Evolutionary conservation across 2,329 filamentous ascomycete species (phyloP).

Genomic region (Chaetoscypha palmicola): DNA sequence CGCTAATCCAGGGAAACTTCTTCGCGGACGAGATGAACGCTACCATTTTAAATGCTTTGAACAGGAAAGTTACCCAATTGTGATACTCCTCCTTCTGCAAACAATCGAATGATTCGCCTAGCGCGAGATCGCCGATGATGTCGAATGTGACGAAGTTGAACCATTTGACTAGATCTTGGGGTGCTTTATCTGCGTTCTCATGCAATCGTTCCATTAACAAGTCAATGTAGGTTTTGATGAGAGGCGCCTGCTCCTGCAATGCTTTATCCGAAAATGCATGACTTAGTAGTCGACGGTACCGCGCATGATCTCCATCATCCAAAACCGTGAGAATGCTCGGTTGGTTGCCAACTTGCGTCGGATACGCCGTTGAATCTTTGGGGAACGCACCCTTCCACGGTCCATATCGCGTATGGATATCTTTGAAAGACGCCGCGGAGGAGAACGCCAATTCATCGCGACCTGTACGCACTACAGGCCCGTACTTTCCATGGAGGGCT

Average conservation of each 20-base stretch:
- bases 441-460: neutral
- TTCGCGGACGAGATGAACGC: slow-evolving; percentile 17
- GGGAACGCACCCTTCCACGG: neutral
- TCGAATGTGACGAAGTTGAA: slow-evolving; percentile 34
- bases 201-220: slow-evolving; percentile 9
- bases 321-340: neutral
- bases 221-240: slow-evolving; percentile 18
- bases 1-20: slow-evolving; percentile 11
- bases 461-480: neutral
- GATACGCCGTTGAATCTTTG: neutral
- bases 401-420: slow-evolving; percentile 1
- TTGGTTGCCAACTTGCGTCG: neutral
- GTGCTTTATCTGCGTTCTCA: slow-evolving; percentile 5
- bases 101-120: slow-evolving; percentile 36
- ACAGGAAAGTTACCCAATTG: slow-evolving; percentile 26
- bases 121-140: slow-evolving; percentile 37
- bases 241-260: slow-evolving; percentile 9
- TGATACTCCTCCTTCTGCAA: slow-evolving; percentile 23
- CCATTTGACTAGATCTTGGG: slow-evolving; percentile 29
- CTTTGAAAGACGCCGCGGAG: neutral
- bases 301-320: neutral
- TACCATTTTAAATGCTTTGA: slow-evolving; percentile 21
- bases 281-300: neutral
- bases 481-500: neutral
- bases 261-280: neutral